Base-by-base conservation (phyloP, 2,329 filamentous ascomycete species). In the Claviceps africana region DNA sequence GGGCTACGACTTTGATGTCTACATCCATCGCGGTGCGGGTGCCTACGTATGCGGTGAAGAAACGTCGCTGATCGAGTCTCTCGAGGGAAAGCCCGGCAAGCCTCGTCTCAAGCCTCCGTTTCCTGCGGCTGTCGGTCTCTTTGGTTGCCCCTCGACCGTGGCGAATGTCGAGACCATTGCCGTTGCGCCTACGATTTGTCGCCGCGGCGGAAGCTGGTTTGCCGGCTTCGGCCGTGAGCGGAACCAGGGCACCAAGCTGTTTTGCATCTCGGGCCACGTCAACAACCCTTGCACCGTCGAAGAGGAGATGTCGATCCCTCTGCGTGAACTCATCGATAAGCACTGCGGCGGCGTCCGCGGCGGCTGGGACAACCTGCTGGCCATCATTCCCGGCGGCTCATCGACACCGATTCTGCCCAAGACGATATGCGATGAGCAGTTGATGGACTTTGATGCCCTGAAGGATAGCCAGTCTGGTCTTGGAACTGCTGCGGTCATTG, bases 11-110 rank as follows among this genome's bases (percentile, higher is more conserved):
- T 98, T 96, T 66, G 93, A 98, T 66, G 85, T 98, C 63, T 97
- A 85, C 72, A 74, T 98, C 61, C 93, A 98, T 79, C 88, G 93
- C 57, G 93, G 93, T 65, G 95, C 88, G 73, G 93, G 93, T 66
- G 93, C 93, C 57, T 98, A 98, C 71, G 88, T 98, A 57, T 98
- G 93, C 64, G 93, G 93, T 62, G 93, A 98, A 72, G 93, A 98
- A 73, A 98, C 93, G 4, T 96, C 91, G 13, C 77, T 98, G 57
- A 98, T 98, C 64, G 93, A 98, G 71, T 97, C 93, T 31, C 79
- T 98, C 56, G 93, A 98, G 76, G 93, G 93, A 68, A 98, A 98
- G 78, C 88, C 91, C 45, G 93, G 93, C 70, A 98, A 98, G 79
- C 93, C 93, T 55, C 88, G 93, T 67, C 80, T 98, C 60, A 98